Evolutionary conservation across 2,329 filamentous ascomycete genomes (phyloP), one percentile per base, ranked within the genome.

Genomic region (Arachnomyces sp.): DNA sequence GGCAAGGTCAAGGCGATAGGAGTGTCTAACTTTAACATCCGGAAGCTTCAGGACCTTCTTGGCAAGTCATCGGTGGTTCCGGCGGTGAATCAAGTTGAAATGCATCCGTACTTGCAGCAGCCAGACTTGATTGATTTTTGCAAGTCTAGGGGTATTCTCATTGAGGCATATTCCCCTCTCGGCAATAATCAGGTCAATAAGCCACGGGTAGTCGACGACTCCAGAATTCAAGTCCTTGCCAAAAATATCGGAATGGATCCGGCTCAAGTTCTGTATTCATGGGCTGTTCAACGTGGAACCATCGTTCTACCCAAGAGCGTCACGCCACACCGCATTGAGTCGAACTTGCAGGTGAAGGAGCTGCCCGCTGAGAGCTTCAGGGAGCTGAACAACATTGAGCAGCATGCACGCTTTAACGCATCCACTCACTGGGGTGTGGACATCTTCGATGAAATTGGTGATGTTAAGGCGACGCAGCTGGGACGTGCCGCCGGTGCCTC

Each of bases 1-100:
- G 82, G 82, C 40, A 72, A 74, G 38, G 77, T 76, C 36, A 73
- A 71, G 45, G 77, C 77, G 30, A 86, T 89, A 50, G 84, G 85
- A 21, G 78, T 89, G 18, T 51, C 46, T 13, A 51, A 51, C 38
- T 51, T 49, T 28, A 47, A 44, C 29, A 39, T 36, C 25, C 35
- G 31, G 14, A 43, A 51, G 38, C 38, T 39, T 15, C 41, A 49
- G 29, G 34, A 42, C 8, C 40, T 51, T 13, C 39, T 51, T 14
- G 12, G 44, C 4, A 39, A 48, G 5, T 37, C 25, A 13, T 29
- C 35, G 25, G 14, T 37, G n/a, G 31, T 17, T 14, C 35, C 35
- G 25, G 18, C 31, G 12, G 25, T 37, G 16, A 37, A 37, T 30
- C 12, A 30, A 16, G 9, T 37, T 28, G 35, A 37, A 17, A 28